Base-by-base conservation (phyloP, 345 rosid species). In the Citrus sp. region DNA sequence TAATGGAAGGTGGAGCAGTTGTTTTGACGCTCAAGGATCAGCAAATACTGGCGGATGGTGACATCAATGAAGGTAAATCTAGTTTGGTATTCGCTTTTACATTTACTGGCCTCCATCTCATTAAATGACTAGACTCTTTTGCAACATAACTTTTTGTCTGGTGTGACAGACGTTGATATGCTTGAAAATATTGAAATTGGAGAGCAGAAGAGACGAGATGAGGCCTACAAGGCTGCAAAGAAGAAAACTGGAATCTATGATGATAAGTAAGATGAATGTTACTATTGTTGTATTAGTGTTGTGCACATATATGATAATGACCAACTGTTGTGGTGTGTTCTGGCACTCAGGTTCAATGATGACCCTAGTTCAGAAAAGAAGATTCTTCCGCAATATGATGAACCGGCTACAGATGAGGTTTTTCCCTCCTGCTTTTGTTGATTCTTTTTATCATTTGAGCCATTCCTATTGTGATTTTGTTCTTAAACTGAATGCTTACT, bases 131-230 rank as follows among this genome's bases (percentile, higher is more conserved):
- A 42, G 27, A 49, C 75, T 74, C 75, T 88, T 79, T 82, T 79
- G 72, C 87, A 70, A 85, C 88, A 35, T 78, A 82, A 80, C 46
- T 81, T 80, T 82, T 78, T 84, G 75, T 86, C 74, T 85, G 66
- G 76, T 83, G 68, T 84, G 76, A 79, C 98, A 94, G 98, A 91
- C 80, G 79, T 88, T 68, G 99, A 96, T 87, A 89, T 94, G 99
- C 97, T 96, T 68, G 99, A 96, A 90, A 96, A 96, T 84, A 90
- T 89, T 84, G 99, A 96, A 88, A 91, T 96, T 82, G 99, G 99
- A 70, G 97, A 94, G 87, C 99, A 96, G 80, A 96, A 92, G 87
- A 91, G 88, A 22, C 94, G 99, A 10, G 84, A 88, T 51, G 97
- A 92, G 38, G 95, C 98, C 80, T 96, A 96, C 77, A 89, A 91